These are phyloP conservation scores for Cercospora citrullina DNA, from an alignment of 2,329 filamentous ascomycete genomes.

Conservation along the genomic window DNA sequence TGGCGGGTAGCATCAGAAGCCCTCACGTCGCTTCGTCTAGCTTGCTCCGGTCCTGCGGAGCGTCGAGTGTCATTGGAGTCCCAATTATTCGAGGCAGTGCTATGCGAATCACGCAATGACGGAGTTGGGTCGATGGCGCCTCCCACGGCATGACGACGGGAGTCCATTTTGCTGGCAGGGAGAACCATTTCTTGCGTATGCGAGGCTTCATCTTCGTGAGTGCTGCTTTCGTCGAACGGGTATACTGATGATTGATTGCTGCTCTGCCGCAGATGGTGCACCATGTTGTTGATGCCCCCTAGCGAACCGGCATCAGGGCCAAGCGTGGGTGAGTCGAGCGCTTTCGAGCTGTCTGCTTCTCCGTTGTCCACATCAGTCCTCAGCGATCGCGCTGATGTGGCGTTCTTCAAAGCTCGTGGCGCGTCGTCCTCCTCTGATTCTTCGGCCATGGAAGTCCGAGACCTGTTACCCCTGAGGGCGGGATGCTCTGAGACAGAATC, in stretches of 20 bases:
- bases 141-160: conserved; percentile 14
- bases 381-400: conserved; percentile 24
- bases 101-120: conserved; percentile 46
- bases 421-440: conserved; percentile 34
- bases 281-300: conserved; percentile 61
- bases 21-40: conserved; percentile 23
- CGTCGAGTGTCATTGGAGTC: conserved; percentile 55
- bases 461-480: conserved; percentile 32
- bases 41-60: conserved; percentile 31
- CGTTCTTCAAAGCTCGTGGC: conserved; percentile 19
- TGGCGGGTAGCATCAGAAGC: conserved; percentile 26
- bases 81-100: conserved; percentile 57
- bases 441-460: conserved; percentile 32
- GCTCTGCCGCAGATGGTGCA: conserved; percentile 73
- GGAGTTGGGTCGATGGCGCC: conserved; percentile 13
- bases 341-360: conserved; percentile 28
- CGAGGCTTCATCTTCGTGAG: conserved; percentile 34
- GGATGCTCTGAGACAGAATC: conserved; percentile 41
- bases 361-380: conserved; percentile 21
- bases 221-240: conserved; percentile 47
- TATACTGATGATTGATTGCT: conserved; percentile 83
- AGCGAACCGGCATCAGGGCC: conserved; percentile 55
- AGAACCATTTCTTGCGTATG: conserved; percentile 29
- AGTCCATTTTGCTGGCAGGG: conserved; percentile 26
- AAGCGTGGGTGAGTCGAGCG: conserved; percentile 74